Percentiles rank a stretch among this genome's conserved stretches.
phyloP scores from a whole-genome alignment of 2,329 filamentous ascomycete species.

The Fusarium algeriense region DNA sequence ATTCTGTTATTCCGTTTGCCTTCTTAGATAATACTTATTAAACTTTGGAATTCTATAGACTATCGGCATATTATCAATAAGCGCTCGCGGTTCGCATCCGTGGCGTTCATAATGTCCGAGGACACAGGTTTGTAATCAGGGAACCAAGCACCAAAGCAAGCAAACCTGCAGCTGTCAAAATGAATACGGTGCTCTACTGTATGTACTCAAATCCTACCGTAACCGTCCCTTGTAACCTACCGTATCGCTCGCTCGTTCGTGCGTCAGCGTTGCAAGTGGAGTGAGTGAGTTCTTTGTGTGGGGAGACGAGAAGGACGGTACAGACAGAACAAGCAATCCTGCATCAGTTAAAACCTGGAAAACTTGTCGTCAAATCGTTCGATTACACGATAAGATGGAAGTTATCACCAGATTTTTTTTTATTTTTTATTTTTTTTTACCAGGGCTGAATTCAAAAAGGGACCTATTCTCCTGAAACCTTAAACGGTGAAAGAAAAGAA shows the following conservation, averaged over 20 bases:
- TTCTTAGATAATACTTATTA: neutral
- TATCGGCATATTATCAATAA: slow-evolving; percentile 5
- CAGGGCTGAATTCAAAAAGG: slow-evolving; percentile 27
- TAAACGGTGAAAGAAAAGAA: neutral
- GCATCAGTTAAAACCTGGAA: slow-evolving; percentile 10
- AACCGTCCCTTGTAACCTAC: neutral
- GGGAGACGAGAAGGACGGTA: slow-evolving; percentile 20
- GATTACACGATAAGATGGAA: slow-evolving; percentile 14
- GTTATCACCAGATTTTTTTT: slow-evolving; percentile 3
- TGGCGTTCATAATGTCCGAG: slow-evolving; percentile 9
- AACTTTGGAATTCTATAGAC: neutral
- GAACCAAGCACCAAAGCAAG: neutral
- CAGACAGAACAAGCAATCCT: slow-evolving; percentile 3
- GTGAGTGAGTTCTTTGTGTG: slow-evolving; percentile 8
- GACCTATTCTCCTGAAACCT: slow-evolving; percentile 4
- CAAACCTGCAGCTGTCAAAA: neutral
- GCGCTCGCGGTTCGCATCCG: neutral
- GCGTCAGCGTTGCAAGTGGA: slow-evolving; percentile 16
- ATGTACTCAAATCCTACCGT: neutral
- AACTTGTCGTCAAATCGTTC: slow-evolving; percentile 21
- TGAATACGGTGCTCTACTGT: neutral
- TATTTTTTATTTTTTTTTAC: neutral
- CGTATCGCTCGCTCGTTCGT: slow-evolving; percentile 13
- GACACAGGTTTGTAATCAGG: slow-evolving; percentile 18
- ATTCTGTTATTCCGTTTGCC: neutral